Evolutionary conservation across 768 basidiomycete species (phyloP), one percentile per base, ranked within the genome.

Genomic region (Lactifluus rugatus): DNA sequence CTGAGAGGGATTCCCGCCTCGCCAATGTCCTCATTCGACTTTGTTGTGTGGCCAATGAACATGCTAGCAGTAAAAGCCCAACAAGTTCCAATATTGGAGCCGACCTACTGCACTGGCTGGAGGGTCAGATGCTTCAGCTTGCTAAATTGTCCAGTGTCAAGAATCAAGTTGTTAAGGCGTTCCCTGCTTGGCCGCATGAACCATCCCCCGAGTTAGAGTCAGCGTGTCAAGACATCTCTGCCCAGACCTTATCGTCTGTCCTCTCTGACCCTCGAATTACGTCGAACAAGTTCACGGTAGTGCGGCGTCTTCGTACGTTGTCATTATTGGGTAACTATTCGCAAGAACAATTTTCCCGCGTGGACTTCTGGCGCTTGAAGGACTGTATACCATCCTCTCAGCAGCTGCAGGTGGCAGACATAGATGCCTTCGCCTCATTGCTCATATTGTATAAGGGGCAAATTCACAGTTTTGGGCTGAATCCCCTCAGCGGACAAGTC

Each of bases 321-420:
- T 73, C 80, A 2, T 64, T 70, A 6, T 66, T 69, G 14, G 67
- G 70, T 4, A 66, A 71, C 10, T 76, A 79, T 48, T 69, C 72
- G 14, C 69, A 72, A 54, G 68, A 69, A 7, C 73, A 74, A 28
- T 89, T 88, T 55, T 72, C 80, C 0, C 71, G 73, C 52, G 73
- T 73, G 9, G 83, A 86, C 62, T 93, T 94, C 68, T 96, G 93
- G 93, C 79, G 82, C 39, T 72, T 95, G 66, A 92, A 91, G 67
- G 81, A 83, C 23, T 85, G 79, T 65, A 85, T 93, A 44, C 89
- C 89, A 5, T 54, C 75, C 1, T 61, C 65, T 5, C 70, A 74
- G 1, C 71, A 76, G 28, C 71, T 91, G n/a, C 79, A 81, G 48
- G 77, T 78, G 37, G 82, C 81, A 34, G 89, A 92, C 66, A 74